Percentiles rank a stretch among this genome's conserved stretches.
phyloP scores from a whole-genome alignment of 306 rosid species.

The Styphnolobium japonicum region DNA sequence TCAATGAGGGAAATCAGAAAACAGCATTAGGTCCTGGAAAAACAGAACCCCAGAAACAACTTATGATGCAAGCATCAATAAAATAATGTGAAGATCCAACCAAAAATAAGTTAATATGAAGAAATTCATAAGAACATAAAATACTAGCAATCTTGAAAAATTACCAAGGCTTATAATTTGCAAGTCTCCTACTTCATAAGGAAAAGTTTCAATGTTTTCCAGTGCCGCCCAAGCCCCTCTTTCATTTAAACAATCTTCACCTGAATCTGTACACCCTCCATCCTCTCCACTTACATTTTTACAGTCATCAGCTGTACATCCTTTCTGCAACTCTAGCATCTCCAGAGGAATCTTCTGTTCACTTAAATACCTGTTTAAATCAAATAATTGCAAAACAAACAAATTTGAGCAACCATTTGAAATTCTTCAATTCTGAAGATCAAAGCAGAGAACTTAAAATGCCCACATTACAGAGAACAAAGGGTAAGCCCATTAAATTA shows the following conservation, averaged over 20 bases:
- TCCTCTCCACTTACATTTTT: constrained; percentile 71
- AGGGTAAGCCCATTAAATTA: background rate
- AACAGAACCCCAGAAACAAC: background rate
- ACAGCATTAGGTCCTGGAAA: background rate
- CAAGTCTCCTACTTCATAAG: constrained; percentile 71
- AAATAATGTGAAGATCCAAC: background rate
- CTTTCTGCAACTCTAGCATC: constrained; percentile 79
- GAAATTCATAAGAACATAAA: background rate
- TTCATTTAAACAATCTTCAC: constrained; percentile 63
- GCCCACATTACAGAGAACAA: background rate
- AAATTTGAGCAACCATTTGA: constrained; percentile 26
- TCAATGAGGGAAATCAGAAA: constrained; percentile 10
- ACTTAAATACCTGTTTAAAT: constrained; percentile 67
- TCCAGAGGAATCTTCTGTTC: constrained; percentile 82
- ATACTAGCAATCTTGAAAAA: constrained; percentile 18
- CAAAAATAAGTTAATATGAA: background rate
- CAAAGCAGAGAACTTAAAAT: constrained; percentile 12
- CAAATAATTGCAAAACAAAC: constrained; percentile 29
- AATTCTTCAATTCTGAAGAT: background rate
- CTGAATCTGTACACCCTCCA: constrained; percentile 66
- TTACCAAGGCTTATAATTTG: constrained; percentile 80
- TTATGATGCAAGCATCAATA: constrained; percentile 3
- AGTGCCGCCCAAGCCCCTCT: constrained; percentile 31
- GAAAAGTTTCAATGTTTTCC: constrained; percentile 52
- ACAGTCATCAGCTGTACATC: constrained; percentile 54